Percentiles rank a stretch among this genome's conserved stretches.
Conservation (phyloP, 2,329 filamentous ascomycete species). For the Botrytis aclada region DNA sequence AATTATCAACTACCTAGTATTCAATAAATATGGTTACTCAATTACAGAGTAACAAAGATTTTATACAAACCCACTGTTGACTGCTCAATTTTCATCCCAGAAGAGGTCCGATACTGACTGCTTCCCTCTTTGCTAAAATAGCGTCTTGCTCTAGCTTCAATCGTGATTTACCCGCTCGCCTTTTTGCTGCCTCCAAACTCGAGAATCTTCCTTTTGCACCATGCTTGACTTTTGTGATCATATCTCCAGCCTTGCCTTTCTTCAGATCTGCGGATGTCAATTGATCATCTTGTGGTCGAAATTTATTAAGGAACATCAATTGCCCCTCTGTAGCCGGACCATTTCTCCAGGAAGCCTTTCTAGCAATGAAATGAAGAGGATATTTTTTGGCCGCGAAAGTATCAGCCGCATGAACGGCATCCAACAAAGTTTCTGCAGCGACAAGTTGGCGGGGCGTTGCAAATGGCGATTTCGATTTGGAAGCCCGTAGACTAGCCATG, state of each 20-base stretch:
- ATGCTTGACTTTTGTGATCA: conserved; percentile 89
- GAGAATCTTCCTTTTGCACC: conserved; percentile 67
- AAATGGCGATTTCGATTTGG: conserved; percentile 55
- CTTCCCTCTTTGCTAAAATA: conserved; percentile 46
- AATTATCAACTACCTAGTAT: not conserved
- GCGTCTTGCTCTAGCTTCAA: conserved; percentile 41
- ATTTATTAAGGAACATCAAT: conserved; percentile 66
- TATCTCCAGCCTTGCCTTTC: conserved; percentile 79
- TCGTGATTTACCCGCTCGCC: conserved; percentile 44
- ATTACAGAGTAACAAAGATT: conserved; percentile 3
- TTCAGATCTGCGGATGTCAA: conserved; percentile 58
- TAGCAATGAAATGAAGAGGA: conserved; percentile 63
- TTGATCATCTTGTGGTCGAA: conserved; percentile 53
- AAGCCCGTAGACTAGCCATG: conserved; percentile 17
- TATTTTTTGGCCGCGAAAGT: conserved; percentile 70
- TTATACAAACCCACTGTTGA: conserved; percentile 14
- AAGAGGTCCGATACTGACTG: conserved; percentile 56
- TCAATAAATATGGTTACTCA: not conserved
- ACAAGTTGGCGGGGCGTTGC: conserved; percentile 68
- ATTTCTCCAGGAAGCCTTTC: conserved; percentile 67
- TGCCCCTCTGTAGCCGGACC: conserved; percentile 62
- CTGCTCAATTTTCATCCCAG: conserved; percentile 23
- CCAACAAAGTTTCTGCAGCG: conserved; percentile 60
- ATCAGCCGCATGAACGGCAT: conserved; percentile 81
- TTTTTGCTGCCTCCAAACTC: conserved; percentile 51